Conservation (phyloP, 2,329 filamentous ascomycete species). For the Ascochyta viciae-villosae region DNA sequence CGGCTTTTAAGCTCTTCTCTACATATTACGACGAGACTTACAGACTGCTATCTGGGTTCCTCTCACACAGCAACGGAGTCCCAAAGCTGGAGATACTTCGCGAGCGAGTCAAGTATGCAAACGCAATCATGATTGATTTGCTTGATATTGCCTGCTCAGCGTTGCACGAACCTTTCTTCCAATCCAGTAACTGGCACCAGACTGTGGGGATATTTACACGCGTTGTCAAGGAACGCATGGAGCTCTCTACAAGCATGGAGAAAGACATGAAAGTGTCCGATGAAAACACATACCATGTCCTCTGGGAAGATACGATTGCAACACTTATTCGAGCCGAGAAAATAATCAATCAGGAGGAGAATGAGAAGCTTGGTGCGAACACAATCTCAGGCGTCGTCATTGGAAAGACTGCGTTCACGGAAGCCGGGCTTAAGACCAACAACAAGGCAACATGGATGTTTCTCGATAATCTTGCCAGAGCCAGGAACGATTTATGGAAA, state of each 20-base stretch:
- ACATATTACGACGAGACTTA: constrained; percentile 29
- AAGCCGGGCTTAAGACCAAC: constrained; percentile 9
- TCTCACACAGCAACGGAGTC: background rate
- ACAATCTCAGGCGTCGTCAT: constrained; percentile 20
- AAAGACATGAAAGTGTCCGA: constrained; percentile 15
- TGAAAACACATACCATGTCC: constrained; percentile 21
- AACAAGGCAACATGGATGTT: constrained; percentile 36
- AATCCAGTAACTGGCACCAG: constrained; percentile 31
- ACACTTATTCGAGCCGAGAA: constrained; percentile 33
- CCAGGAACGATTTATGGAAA: constrained; percentile 43
- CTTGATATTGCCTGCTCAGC: constrained; percentile 40
- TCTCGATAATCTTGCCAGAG: constrained; percentile 45
- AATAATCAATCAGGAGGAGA: constrained; percentile 22
- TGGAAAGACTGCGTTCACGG: constrained; percentile 9
- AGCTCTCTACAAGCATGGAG: constrained; percentile 15
- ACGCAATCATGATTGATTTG: constrained; percentile 36
- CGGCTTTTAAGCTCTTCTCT: constrained; percentile 33
- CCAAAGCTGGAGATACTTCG: constrained; percentile 13
- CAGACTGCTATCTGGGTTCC: constrained; percentile 33
- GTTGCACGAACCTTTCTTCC: constrained; percentile 45
- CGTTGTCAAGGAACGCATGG: constrained; percentile 26
- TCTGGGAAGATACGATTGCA: constrained; percentile 33
- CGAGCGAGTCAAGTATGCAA: constrained; percentile 32
- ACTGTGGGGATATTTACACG: constrained; percentile 29
- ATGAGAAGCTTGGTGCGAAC: constrained; percentile 21